Evolutionary conservation across 1,139 yeast species (phyloP), one percentile per base, ranked within the genome.

Genomic region (Hemisphaericaspora subhashii): DNA sequence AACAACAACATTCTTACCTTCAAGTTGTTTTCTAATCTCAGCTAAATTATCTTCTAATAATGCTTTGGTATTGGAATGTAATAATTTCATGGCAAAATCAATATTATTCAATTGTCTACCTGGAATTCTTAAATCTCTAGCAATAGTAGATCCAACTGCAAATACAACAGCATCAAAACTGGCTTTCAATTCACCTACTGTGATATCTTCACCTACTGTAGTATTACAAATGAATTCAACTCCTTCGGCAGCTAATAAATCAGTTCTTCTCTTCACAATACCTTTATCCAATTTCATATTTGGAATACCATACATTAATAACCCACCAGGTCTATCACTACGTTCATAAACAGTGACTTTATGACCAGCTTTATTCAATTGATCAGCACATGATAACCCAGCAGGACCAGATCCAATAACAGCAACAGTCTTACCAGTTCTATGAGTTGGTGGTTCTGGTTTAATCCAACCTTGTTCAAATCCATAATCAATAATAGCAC

Each of bases 261-360:
- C 95, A 44, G 94, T 78, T 74, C 98, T 87, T 61, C 98, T 83
- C 71, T 88, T 86, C 45, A 92, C 96, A 58, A 92, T 79, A 29
- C 83, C 75, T 74, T 92, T 92, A 65, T 92, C 98, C 54, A 92
- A 77, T 73, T 92, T 92, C 98, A 92, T 92, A 74, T 92, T 92
- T 55, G 98, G 98, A 68, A 92, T 92, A 79, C 98, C 98, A 64
- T 92, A 92, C 98, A 92, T 92, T 69, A 92, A 68, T 60, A 92
- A 76, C 41, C 98, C 98, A 73, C 98, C 98, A 42, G 94, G 85
- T 64, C 97, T 81, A 67, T 92, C 97, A 42, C 92, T 75, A 64
- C 98, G 83, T 70, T 92, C 98, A 62, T 83, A 90, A 37, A 92
- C 92, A 33, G 92, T 86, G 39, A 92, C 97, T 20, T 60, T 55